Percentiles rank a stretch among this genome's conserved stretches.
Conservation (phyloP, 2,329 filamentous ascomycete species). For the Colletotrichum sp. region DNA sequence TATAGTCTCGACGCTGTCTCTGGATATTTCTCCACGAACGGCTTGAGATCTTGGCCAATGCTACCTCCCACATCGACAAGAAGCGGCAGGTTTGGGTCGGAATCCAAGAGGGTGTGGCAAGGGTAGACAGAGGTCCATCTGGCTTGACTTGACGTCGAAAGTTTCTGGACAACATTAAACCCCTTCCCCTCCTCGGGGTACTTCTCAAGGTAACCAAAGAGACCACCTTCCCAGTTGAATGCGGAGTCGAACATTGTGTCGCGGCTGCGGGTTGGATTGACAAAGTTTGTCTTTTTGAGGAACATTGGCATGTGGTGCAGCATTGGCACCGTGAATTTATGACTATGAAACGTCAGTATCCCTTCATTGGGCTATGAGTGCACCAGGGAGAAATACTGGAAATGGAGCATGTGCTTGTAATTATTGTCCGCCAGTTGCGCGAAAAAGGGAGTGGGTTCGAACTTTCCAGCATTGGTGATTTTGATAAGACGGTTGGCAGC, state of each 20-base stretch:
- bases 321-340: background rate
- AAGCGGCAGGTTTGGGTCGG: background rate
- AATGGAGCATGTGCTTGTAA: background rate
- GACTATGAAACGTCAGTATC: background rate
- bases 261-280: background rate
- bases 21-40: background rate
- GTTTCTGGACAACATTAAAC: background rate
- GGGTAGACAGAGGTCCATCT: background rate
- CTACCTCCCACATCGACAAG: conserved; percentile 4
- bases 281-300: background rate
- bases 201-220: background rate
- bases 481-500: background rate
- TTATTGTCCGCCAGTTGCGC: background rate
- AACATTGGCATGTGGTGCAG: background rate
- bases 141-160: background rate
- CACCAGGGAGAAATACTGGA: background rate
- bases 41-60: background rate
- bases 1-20: background rate
- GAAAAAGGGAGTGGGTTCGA: background rate
- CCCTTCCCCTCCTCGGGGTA: background rate
- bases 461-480: background rate
- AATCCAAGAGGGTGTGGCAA: background rate
- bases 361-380: no score
- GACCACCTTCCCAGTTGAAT: background rate
- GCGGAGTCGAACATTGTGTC: background rate